Conservation (phyloP, 345 rosid genomes). For the Psidium friedrichsthalianum region DNA sequence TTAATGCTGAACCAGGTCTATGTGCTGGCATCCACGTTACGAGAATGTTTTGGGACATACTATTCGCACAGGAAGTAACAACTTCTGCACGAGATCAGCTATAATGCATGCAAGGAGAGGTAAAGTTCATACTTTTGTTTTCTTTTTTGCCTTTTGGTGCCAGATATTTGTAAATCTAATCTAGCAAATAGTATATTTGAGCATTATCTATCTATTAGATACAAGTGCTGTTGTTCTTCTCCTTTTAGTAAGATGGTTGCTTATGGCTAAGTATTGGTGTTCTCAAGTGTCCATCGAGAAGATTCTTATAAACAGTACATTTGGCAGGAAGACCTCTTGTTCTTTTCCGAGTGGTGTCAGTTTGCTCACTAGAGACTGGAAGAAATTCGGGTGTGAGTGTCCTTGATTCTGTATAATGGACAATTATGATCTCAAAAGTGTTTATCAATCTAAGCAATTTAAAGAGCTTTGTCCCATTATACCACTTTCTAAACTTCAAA, state of each 20-base stretch:
- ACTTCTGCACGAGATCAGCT: conserved; percentile 23
- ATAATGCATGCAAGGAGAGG: conserved; percentile 41
- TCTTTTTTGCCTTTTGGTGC: neutral
- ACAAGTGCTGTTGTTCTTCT: neutral
- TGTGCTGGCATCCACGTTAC: conserved; percentile 23
- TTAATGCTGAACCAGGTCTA: conserved; percentile 34
- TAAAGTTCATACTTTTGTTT: conserved; percentile 7
- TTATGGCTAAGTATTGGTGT: neutral
- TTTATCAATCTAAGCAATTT: neutral
- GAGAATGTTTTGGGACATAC: conserved; percentile 27
- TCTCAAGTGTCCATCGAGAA: neutral
- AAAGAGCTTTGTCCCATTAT: neutral
- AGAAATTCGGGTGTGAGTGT: neutral
- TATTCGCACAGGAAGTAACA: conserved; percentile 27
- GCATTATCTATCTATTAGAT: neutral
- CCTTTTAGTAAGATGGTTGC: neutral
- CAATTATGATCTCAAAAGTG: neutral
- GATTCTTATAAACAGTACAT: neutral
- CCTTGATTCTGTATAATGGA: neutral
- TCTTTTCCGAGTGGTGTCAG: neutral
- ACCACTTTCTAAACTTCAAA: neutral
- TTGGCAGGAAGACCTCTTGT: neutral
- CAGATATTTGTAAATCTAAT: neutral
- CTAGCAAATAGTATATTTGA: neutral
- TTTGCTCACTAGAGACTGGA: neutral